These are phyloP conservation scores for Pittosporum tobira DNA, from an alignment of 129 eudicot species.

Conservation along the genomic window DNA sequence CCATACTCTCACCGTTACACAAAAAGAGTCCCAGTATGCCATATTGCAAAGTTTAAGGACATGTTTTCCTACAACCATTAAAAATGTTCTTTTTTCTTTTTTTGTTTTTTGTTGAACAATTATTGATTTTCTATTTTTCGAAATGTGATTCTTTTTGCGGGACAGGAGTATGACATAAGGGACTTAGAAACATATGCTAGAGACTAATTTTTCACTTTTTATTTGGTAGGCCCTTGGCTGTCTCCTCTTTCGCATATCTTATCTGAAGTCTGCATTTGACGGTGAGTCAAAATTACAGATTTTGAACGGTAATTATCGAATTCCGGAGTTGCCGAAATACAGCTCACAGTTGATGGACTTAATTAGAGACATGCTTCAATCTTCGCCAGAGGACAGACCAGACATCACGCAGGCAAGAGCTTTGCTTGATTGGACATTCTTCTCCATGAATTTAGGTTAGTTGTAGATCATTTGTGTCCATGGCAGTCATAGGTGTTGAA, in stretches of 20 bases:
- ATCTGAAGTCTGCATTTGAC: slow-evolving; percentile 91
- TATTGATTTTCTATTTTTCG: too few relatives aligned
- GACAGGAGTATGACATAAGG: neutral
- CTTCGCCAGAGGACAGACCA: slow-evolving; percentile 89
- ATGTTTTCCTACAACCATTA: too few relatives aligned
- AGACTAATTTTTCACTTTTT: neutral
- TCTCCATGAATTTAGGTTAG: slow-evolving; percentile 91
- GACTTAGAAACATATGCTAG: neutral
- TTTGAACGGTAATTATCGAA: slow-evolving; percentile 89
- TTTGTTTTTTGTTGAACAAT: too few relatives aligned
- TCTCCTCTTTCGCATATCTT: slow-evolving; percentile 80
- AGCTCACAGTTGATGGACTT: slow-evolving; percentile 55
- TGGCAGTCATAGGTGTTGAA: slow-evolving; percentile 37
- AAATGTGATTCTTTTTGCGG: too few relatives aligned
- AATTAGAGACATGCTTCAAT: slow-evolving; percentile 80
- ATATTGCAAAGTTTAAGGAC: too few relatives aligned
- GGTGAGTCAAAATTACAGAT: slow-evolving; percentile 99
- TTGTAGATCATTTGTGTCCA: slow-evolving; percentile 50
- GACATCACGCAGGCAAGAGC: slow-evolving; percentile 99
- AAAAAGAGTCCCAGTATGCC: too few relatives aligned
- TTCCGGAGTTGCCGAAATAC: slow-evolving; percentile 92
- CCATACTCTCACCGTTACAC: too few relatives aligned
- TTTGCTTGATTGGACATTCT: slow-evolving; percentile 96
- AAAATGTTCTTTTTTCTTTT: too few relatives aligned
- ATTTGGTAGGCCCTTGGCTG: slow-evolving; percentile 84